Evolutionary conservation across 2,329 filamentous ascomycete species (phyloP), one percentile per base, ranked within the genome.

Genomic region (Periconia digitata): DNA sequence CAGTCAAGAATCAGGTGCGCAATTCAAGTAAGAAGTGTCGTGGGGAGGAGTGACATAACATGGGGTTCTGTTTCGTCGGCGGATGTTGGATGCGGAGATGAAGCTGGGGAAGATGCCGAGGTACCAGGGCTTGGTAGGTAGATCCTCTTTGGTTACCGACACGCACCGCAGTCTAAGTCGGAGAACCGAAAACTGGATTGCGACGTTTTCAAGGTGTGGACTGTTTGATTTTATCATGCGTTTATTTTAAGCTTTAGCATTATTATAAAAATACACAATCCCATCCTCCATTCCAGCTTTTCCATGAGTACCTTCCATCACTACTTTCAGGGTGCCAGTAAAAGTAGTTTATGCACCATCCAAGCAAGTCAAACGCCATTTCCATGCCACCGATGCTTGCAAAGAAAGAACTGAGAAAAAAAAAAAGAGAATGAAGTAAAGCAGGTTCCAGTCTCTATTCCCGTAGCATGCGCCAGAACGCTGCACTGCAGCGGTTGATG

Each of bases 71-170:
- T n/a, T n/a, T n/a, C n/a, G n/a, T n/a, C n/a, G n/a, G 49, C 49
- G 49, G 49, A 51, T 40, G 41, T 51, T 23, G 38, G 17, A 13
- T 21, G 44, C 49, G 49, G 49, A 45, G 45, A 37, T 45, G 44
- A 46, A 50, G 37, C 34, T 50, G 48, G 49, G 49, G 45, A 38
- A 48, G 34, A 48, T 51, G 49, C 49, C 49, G 49, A 51, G 49
- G 49, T 48, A 46, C n/a, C 27, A 32, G 3, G 8, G 10, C 12
- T 5, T 32, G 27, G n/a, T n/a, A n/a, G n/a, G n/a, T n/a, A n/a
- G n/a, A n/a, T n/a, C n/a, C n/a, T n/a, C n/a, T n/a, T n/a, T n/a
- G n/a, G n/a, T n/a, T n/a, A n/a, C n/a, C n/a, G n/a, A n/a, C n/a
- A n/a, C n/a, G n/a, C n/a, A n/a, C n/a, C n/a, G n/a, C n/a, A n/a